Evolutionary conservation across 805 yeast genomes (phyloP), one percentile per base, ranked within the genome.

Genomic region (Wickerhamiella nectarea): DNA sequence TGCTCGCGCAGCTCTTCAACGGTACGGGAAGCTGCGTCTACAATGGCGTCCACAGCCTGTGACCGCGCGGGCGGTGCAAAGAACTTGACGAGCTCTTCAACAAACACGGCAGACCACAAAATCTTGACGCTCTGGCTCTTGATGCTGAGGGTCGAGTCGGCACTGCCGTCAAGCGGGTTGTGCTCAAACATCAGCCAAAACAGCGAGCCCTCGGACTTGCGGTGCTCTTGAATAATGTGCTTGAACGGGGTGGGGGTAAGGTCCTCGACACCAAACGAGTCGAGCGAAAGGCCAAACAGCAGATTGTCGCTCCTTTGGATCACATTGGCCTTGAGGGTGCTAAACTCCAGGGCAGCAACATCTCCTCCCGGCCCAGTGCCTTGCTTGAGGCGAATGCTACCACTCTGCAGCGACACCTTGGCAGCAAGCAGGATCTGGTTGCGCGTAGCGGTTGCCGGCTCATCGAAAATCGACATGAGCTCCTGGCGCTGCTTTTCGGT

Each of bases 11-110:
- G 67, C 1, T 93, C 96, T 55, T 86, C 95, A 46, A 91, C 80
- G 0, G 95, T 87, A 0, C 87, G 83, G 49, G 87, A 95, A 0
- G 99, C 98, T 1, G 95, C 97, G 59, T 75, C 79, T 75, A 91
- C 75, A 20, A 93, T 74, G 8, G 91, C 91, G 29, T 86, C 89
- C 18, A 91, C 76, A 0, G 96, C 86, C 55, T 87, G 94, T 45
- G 78, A 67, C 53, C 87, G 94, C 21, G 76, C 76, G 17, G 95
- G 95, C 1, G 96, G 95, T 38, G 72, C 76, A 67, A 91, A 91
- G 55, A 93, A 89, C 46, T 60, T 63, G 12, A 73, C 69, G 40
- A 91, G 68, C 46, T 76, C 80, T 52, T 86, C 91, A 24, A 89
- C 68, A 51, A 91, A 82, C 36, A 68, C 71, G n/a, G 84, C 80